A percentile compares a stretch with the other conserved stretches of the same genome.
phyloP scores from a whole-genome alignment of 495 filamentous ascomycete species.

The Trichocladium uniseriatum region DNA sequence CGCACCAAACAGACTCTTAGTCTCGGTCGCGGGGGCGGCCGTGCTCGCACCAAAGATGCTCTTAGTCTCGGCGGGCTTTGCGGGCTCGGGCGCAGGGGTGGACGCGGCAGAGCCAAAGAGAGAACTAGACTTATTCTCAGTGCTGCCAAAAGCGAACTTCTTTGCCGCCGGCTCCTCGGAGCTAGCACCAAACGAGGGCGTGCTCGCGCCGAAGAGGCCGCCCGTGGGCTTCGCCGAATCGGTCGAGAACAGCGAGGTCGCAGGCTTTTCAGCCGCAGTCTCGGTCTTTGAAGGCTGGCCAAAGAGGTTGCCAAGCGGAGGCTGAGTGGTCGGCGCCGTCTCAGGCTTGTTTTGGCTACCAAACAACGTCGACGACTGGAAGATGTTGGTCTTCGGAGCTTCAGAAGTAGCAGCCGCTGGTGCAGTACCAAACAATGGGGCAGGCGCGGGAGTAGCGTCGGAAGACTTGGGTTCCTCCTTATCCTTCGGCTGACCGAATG shows the following conservation, averaged over 20 bases:
- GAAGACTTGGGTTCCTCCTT: conserved; percentile 14
- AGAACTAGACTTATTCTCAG: conserved; percentile 20
- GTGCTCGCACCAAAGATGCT: conserved; percentile 15
- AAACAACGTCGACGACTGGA: conserved; percentile 38
- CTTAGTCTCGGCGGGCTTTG: conserved; percentile 16
- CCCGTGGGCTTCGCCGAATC: conserved; percentile 13
- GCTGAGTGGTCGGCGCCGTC: conserved; percentile 10
- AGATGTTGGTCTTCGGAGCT: conserved; percentile 23
- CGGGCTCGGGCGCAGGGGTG: conserved; percentile 10
- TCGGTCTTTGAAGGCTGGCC: conserved; percentile 18
- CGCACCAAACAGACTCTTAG: conserved; percentile 16
- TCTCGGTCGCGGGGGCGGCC: conserved; percentile 12
- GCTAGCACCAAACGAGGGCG: conserved; percentile 6
- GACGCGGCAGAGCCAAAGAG: conserved; percentile 12
- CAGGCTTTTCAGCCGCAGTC: conserved; percentile 14
- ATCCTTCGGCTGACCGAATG: conserved; percentile 16
- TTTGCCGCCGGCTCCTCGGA: conserved; percentile 17
- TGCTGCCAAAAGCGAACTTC: conserved; percentile 17
- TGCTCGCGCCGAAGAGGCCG: conserved; percentile 22
- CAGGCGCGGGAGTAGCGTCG: conserved; percentile 8
- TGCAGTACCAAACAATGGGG: conserved; percentile 17
- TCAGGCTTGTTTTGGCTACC: conserved; percentile 28
- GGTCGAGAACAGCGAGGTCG: conserved; percentile 24
- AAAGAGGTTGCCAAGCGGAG: conserved; percentile 24
- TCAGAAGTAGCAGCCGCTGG: conserved; percentile 9